Percentiles rank a stretch among this genome's conserved stretches.
Evolutionary conservation across 2,329 filamentous ascomycete genomes (phyloP).

Genomic region (Cercospora sp.): DNA sequence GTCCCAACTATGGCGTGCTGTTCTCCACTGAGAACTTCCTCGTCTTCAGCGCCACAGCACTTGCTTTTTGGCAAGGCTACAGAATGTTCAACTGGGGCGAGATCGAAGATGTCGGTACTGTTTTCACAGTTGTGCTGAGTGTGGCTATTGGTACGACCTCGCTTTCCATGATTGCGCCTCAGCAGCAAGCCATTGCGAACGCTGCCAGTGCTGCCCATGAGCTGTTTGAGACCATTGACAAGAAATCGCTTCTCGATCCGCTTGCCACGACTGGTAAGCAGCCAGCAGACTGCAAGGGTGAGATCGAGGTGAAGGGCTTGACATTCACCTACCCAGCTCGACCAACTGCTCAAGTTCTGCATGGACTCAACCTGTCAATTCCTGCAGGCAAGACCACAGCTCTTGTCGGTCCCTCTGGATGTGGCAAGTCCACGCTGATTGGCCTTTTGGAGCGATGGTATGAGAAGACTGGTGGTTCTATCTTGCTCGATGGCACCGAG

Average conservation of each 20-base stretch:
- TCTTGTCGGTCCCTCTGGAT: conserved; percentile 44
- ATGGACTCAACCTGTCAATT: conserved; percentile 39
- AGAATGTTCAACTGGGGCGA: conserved; percentile 39
- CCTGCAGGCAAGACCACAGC: conserved; percentile 49
- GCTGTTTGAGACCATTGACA: conserved; percentile 46
- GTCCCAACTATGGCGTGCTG: conserved; percentile 41
- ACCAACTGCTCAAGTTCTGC: conserved; percentile 40
- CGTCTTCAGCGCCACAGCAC: conserved; percentile 42
- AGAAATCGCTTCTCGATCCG: conserved; percentile 43
- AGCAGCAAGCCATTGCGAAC: conserved; percentile 46
- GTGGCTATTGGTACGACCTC: conserved; percentile 43
- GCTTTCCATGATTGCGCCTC: conserved; percentile 43
- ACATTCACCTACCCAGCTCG: conserved; percentile 69
- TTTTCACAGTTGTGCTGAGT: conserved; percentile 38
- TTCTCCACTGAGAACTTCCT: conserved; percentile 43
- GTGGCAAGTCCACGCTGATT: conserved; percentile 43
- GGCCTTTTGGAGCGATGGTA: conserved; percentile 42
- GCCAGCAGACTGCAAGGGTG: conserved; percentile 36
- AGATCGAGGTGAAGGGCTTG: conserved; percentile 64
- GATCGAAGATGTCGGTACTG: conserved; percentile 37
- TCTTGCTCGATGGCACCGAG: conserved; percentile 38
- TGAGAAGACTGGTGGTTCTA: conserved; percentile 31
- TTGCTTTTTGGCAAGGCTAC: conserved; percentile 50
- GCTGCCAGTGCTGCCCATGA: conserved; percentile 46
- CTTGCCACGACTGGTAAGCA: conserved; percentile 31